phyloP scores from a whole-genome alignment of 345 rosid genomes.

The Cardamine occulta region DNA sequence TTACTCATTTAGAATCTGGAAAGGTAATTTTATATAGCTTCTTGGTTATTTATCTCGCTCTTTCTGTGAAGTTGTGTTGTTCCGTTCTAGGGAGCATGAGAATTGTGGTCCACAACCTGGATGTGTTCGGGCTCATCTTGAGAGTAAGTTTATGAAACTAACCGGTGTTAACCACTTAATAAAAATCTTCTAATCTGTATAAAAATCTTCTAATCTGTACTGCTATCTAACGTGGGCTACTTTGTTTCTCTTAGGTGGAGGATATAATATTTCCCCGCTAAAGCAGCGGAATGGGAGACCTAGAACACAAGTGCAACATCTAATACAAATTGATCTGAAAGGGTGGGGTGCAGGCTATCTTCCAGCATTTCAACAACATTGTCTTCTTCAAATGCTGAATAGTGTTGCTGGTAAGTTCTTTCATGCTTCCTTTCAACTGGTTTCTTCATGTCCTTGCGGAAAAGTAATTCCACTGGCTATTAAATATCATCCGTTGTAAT shows the following conservation, averaged over 20 bases:
- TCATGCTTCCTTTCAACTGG: conserved; percentile 9
- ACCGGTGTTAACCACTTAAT: conserved; percentile 4
- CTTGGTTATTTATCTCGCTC: conserved; percentile 40
- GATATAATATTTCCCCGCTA: conserved; percentile 87
- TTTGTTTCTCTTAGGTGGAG: conserved; percentile 75
- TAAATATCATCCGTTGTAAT: conserved; percentile 16
- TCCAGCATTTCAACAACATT: conserved; percentile 93
- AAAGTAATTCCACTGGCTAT: conserved; percentile 6
- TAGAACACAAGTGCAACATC: conserved; percentile 94
- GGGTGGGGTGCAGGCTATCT: conserved; percentile 96
- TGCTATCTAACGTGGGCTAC: conserved; percentile 15
- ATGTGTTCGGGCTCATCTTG: conserved; percentile 95
- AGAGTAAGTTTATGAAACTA: conserved; percentile 62
- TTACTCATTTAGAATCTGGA: conserved; percentile 25
- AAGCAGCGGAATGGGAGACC: conserved; percentile 86
- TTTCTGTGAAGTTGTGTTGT: conserved; percentile 82
- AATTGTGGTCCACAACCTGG: conserved; percentile 97
- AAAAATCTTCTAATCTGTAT: neutral
- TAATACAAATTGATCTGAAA: conserved; percentile 97
- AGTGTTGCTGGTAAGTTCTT: conserved; percentile 86
- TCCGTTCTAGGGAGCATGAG: conserved; percentile 98
- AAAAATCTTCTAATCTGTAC: neutral
- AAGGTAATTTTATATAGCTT: conserved; percentile 18
- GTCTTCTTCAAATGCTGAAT: conserved; percentile 98
- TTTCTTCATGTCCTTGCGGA: conserved; percentile 14